phyloP scores from a whole-genome alignment of 345 rosid species.

The Eucalyptus dawsonii region DNA sequence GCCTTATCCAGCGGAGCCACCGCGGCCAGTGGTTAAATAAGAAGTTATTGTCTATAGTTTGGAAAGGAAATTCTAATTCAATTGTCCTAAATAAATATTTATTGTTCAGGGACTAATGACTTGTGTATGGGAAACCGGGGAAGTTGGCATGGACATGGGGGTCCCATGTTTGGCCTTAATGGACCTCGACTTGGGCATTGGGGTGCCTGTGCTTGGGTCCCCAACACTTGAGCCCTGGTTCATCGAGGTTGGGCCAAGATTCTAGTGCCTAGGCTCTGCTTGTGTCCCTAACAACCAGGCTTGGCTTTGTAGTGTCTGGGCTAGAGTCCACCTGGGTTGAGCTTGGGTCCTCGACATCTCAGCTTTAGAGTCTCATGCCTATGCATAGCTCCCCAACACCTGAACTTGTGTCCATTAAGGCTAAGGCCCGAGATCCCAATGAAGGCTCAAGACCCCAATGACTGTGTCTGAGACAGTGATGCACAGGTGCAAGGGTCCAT shows the following conservation, averaged over 20 bases:
- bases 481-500: not conserved
- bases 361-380: not conserved
- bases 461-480: rapidly evolving
- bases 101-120: not conserved
- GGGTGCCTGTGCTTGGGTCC: not conserved
- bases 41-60: too few relatives aligned
- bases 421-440: not conserved
- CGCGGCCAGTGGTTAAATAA: too few relatives aligned
- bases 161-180: too few relatives aligned
- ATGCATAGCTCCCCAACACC: not conserved
- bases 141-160: too few relatives aligned
- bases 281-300: not conserved
- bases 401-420: not conserved
- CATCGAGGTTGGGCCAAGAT: not conserved
- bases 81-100: too few relatives aligned
- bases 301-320: not conserved
- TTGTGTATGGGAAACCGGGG: too few relatives aligned
- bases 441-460: not conserved
- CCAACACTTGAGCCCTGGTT: not conserved
- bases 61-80: too few relatives aligned
- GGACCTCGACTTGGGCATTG: too few relatives aligned
- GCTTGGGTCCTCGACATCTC: not conserved
- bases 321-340: not conserved
- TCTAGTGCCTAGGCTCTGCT: not conserved
- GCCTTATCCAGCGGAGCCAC: too few relatives aligned